Evolutionary conservation across 148 eudicot genomes (phyloP), one percentile per base, ranked within the genome.

Genomic region (Rhododendron vialii): DNA sequence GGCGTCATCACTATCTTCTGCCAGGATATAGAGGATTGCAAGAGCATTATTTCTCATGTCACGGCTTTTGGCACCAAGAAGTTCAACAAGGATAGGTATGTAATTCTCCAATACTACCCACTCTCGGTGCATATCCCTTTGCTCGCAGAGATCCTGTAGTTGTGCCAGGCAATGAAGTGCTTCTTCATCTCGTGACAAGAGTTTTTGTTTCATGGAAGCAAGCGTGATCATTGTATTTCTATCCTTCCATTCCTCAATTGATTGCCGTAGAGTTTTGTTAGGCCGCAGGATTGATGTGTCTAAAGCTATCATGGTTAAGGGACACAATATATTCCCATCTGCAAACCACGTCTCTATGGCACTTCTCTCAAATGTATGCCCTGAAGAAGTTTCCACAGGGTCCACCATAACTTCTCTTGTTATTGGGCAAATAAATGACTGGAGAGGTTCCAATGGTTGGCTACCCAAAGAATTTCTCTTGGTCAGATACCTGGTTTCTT

Each of bases 241-340:
- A 24, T 89, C 91, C 85, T 84, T 87, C 91, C 92, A 91, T 78
- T 91, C 92, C 74, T 91, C 92, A 73, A 91, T 91, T 55, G 91
- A 91, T 67, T 91, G 91, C 86, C 91, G 81, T 2, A 91, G 85
- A 35, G 91, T 91, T 81, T 87, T 91, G 82, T 91, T 91, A 81
- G 92, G 89, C 88, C 92, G 84, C 65, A 91, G 35, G 47, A 81
- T 48, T 43, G 91, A 84, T 47, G 76, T 78, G 18, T 91, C 88
- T 24, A 89, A 41, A 24, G 86, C 83, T 22, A 43, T 82, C 41
- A 43, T 65, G 73, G 92, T 91, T 67, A 89, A 24, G 47, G 92
- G 92, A 77, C 92, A 91, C 77, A 71, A 55, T 74, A 82, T 80
- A 80, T 88, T 86, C 48, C 86, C 89, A 73, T 86, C 89, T 20